These are phyloP conservation scores for Colletotrichum euphorbiae DNA, from an alignment of 2,329 filamentous ascomycete genomes.

Conservation along the genomic window DNA sequence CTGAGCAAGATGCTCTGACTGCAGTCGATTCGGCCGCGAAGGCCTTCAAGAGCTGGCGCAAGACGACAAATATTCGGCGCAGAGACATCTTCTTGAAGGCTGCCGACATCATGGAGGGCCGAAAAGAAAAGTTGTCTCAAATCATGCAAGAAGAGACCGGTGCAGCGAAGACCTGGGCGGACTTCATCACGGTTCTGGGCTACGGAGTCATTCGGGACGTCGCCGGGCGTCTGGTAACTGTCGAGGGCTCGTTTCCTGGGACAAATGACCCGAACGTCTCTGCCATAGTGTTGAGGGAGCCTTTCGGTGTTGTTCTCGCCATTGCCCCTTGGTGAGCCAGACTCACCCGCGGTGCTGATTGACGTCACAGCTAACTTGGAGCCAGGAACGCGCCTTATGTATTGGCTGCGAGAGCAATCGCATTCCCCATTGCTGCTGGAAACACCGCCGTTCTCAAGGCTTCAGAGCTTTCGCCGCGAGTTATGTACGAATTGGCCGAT, in stretches of 20 bases:
- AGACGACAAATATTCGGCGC: constrained; percentile 65
- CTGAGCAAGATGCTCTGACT: constrained; percentile 63
- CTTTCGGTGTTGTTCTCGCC: constrained; percentile 81
- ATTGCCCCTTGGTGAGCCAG: constrained; percentile 81
- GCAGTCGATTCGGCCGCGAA: constrained; percentile 62
- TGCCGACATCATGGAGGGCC: constrained; percentile 66
- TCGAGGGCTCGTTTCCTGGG: constrained; percentile 49
- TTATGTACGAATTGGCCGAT: constrained; percentile 70
- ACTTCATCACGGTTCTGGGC: constrained; percentile 50
- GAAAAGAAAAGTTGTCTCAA: constrained; percentile 63
- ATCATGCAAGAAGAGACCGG: constrained; percentile 62
- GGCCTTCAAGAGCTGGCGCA: constrained; percentile 73
- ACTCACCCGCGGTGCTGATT: neutral
- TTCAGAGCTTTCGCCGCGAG: constrained; percentile 74
- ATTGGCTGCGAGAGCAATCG: constrained; percentile 65
- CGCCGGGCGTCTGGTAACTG: constrained; percentile 50
- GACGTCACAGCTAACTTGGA: constrained; percentile 19
- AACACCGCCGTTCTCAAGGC: constrained; percentile 82
- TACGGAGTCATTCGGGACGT: constrained; percentile 52
- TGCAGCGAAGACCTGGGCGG: constrained; percentile 43
- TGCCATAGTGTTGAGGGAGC: constrained; percentile 74
- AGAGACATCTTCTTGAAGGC: constrained; percentile 72
- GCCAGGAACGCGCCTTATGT: constrained; percentile 69
- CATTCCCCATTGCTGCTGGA: constrained; percentile 78
- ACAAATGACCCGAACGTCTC: constrained; percentile 58